phyloP scores from a whole-genome alignment of 1,284 basidiomycete genomes.

The Tilletia caries region DNA sequence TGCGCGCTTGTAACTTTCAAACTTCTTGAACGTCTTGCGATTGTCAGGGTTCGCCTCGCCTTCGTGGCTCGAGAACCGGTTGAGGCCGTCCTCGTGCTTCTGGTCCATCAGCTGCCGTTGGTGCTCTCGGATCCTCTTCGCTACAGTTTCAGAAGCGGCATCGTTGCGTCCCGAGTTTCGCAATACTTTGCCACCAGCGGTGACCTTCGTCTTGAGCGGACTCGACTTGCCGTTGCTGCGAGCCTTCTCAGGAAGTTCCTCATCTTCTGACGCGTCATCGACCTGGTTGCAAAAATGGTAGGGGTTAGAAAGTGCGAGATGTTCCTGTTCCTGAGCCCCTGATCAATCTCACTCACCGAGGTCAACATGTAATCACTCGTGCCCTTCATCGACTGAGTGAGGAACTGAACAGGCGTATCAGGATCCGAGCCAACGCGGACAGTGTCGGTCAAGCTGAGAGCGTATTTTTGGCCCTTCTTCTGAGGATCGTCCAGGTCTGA shows the following conservation, averaged over 20 bases:
- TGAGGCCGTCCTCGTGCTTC: slow-evolving; percentile 77
- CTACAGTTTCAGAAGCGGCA: slow-evolving; percentile 68
- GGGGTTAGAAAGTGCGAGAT: background rate
- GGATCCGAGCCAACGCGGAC: slow-evolving; percentile 66
- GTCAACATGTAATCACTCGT: slow-evolving; percentile 17
- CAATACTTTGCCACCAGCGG: slow-evolving; percentile 46
- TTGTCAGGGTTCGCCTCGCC: slow-evolving; percentile 25
- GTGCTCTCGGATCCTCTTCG: slow-evolving; percentile 79
- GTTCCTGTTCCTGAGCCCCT: background rate
- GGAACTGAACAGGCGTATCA: slow-evolving; percentile 61
- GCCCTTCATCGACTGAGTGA: slow-evolving; percentile 68
- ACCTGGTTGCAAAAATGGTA: background rate
- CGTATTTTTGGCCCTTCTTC: slow-evolving; percentile 72
- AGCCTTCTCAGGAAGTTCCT: slow-evolving; percentile 27
- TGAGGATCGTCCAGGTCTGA: slow-evolving; percentile 68
- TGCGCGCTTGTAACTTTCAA: slow-evolving; percentile 95
- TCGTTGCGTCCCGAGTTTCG: slow-evolving; percentile 64
- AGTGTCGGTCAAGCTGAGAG: slow-evolving; percentile 85
- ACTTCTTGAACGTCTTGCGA: slow-evolving; percentile 87
- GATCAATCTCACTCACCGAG: background rate
- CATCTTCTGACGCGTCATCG: slow-evolving; percentile 22
- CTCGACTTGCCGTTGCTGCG: slow-evolving; percentile 1
- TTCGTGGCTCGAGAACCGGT: slow-evolving; percentile 69
- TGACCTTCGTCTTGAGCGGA: slow-evolving; percentile 26
- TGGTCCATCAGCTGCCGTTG: slow-evolving; percentile 77